These are phyloP conservation scores for Termitomyces sp. DNA, from an alignment of 768 basidiomycete genomes.

Conservation along the genomic window DNA sequence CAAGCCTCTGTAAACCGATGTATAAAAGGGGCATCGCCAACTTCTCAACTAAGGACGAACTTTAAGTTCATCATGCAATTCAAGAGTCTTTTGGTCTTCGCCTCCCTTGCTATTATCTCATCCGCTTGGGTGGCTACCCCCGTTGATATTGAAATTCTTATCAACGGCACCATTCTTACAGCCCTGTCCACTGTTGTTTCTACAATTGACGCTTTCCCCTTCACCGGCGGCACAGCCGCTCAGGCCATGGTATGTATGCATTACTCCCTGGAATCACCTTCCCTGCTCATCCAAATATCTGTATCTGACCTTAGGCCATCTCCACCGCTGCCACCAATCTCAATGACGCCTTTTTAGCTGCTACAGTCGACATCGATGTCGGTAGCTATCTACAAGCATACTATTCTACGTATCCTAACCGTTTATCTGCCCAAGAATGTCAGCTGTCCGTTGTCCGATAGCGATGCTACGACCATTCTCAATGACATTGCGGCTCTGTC, in stretches of 20 bases:
- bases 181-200: slow-evolving; percentile 24
- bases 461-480: slow-evolving; percentile 21
- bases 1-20: no score
- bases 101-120: slow-evolving; percentile 16
- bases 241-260: slow-evolving; percentile 24
- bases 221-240: slow-evolving; percentile 17
- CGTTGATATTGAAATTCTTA: slow-evolving; percentile 23
- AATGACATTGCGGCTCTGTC: slow-evolving; percentile 15
- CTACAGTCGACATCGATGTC: slow-evolving; percentile 22
- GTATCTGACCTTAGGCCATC: slow-evolving; percentile 20
- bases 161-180: slow-evolving; percentile 17
- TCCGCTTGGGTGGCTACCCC: slow-evolving; percentile 11
- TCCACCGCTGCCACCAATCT: slow-evolving; percentile 21
- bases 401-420: neutral
- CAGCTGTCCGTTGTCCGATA: slow-evolving; percentile 16
- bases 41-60: no score
- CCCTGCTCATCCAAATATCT: neutral
- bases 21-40: no score
- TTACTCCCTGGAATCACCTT: neutral
- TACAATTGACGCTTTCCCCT: slow-evolving; percentile 25
- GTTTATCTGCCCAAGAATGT: slow-evolving; percentile 6
- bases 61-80: slow-evolving; percentile 21
- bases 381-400: neutral
- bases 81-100: slow-evolving; percentile 19
- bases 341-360: slow-evolving; percentile 3